Percentiles rank a stretch among this genome's conserved stretches.
Conservation (phyloP, 164 flowering plant genomes). For the Taxillus chinensis region DNA sequence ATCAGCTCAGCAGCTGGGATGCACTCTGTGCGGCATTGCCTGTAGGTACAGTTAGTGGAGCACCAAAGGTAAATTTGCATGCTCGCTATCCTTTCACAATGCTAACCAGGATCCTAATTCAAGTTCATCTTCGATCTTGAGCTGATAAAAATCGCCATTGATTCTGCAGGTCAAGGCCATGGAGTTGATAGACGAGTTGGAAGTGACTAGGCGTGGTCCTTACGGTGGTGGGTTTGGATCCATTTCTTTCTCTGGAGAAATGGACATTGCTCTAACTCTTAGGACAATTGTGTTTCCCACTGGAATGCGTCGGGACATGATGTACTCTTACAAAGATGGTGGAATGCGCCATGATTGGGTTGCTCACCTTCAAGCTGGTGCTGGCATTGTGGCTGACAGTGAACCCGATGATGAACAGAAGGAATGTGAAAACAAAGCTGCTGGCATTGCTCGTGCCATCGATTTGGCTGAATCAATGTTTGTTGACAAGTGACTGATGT, state of each 20-base stretch:
- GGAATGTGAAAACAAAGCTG: constrained; percentile 6
- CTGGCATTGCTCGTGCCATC: constrained; percentile 2
- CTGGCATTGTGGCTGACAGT: background rate
- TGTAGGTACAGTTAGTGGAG: background rate
- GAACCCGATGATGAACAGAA: constrained; percentile 1
- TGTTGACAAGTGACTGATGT: background rate
- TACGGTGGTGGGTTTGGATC: background rate
- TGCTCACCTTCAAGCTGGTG: constrained; percentile 1
- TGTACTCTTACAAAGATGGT: constrained; percentile 1
- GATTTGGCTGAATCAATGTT: constrained; percentile 4
- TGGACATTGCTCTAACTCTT: constrained; percentile 2
- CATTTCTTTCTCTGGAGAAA: background rate
- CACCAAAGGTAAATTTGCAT: background rate
- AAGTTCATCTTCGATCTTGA: no score
- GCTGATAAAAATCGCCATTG: no score
- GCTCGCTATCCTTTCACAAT: no score
- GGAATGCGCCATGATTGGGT: background rate
- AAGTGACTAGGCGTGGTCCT: background rate
- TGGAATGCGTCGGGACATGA: background rate
- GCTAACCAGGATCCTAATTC: no score
- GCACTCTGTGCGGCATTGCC: background rate
- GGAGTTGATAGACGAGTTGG: constrained; percentile 1
- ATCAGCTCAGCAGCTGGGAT: constrained; percentile 1
- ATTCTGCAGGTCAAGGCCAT: constrained; percentile 1
- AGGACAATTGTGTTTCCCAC: constrained; percentile 1